These are phyloP conservation scores for Bacidia gigantensis DNA, from an alignment of 495 filamentous ascomycete genomes.

Conservation along the genomic window DNA sequence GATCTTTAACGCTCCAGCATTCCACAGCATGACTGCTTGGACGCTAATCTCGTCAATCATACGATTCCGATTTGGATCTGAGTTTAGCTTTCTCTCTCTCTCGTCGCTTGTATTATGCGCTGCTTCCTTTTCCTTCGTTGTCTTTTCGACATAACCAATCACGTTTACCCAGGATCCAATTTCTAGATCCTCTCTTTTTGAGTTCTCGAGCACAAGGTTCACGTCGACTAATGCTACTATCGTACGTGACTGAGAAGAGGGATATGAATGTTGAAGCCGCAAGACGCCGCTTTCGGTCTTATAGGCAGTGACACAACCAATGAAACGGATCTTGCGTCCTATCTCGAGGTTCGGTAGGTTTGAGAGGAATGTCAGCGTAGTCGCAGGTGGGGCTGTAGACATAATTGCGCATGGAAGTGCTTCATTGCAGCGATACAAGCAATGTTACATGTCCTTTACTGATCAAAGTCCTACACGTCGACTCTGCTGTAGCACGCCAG, in stretches of 20 bases:
- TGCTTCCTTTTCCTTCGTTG: not conserved
- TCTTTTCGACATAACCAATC: conserved; percentile 56
- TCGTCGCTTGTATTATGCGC: not conserved
- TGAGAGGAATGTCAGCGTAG: conserved; percentile 53
- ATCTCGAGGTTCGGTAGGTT: conserved; percentile 38
- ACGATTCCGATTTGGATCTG: not conserved
- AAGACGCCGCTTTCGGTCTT: conserved; percentile 42
- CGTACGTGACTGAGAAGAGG: conserved; percentile 21
- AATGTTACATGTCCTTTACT: not conserved
- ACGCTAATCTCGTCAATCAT: conserved; percentile 18
- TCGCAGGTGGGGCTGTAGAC: conserved; percentile 46
- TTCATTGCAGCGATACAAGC: not conserved
- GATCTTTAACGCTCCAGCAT: conserved; percentile 48
- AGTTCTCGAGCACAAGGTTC: conserved; percentile 48
- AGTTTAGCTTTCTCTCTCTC: not conserved
- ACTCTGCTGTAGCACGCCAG: not conserved
- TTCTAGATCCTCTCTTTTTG: conserved; percentile 50
- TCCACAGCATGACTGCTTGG: conserved; percentile 55
- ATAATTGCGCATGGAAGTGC: conserved; percentile 20
- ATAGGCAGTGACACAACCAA: conserved; percentile 74
- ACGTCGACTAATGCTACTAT: conserved; percentile 51
- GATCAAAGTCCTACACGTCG: not conserved
- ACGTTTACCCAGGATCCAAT: conserved; percentile 87
- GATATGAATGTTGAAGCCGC: conserved; percentile 52
- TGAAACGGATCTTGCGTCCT: conserved; percentile 72